Base-by-base conservation (phyloP, 495 filamentous ascomycete genomes). In the Daldinia childiae region DNA sequence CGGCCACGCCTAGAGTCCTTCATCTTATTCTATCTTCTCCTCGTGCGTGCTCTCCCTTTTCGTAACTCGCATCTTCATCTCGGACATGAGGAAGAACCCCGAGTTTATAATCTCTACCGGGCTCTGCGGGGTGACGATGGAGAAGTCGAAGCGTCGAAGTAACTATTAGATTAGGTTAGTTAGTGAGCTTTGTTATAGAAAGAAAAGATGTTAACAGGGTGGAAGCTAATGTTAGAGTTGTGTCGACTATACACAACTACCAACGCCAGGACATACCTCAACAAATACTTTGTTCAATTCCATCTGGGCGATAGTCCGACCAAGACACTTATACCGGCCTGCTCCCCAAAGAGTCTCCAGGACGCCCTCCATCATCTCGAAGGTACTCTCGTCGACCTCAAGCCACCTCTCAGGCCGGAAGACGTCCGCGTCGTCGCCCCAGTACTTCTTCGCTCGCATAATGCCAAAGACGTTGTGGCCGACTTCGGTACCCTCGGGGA, bases 261-360 rank as follows among this genome's bases (percentile, higher is more conserved):
- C 9, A 32, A 32, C 29, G 29, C 7, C 29, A 59, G 1, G 17
- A 77, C 79, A 43, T 59, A 87, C 84, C 82, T 89, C 86, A 34
- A 87, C 79, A 68, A 88, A 73, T 1, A 81, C 76, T 76, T 89
- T 90, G 56, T 85, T 83, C 41, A 87, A 72, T 73, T 87, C 74
- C 70, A 82, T 73, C 24, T 73, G 71, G 1, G 77, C 80, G 24
- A 84, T 72, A 4, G 32, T 50, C 51, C 78, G 77, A 21, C 83
- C 83, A 38, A 82, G 63, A 52, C 82, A 85, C 19, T 65, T 72
- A 60, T 77, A 84, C 56, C 78, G 72, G 1, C 82, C 80, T 34
- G 64, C 55, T 0, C 80, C 79, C 73, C 80, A 84, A 0, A 79
- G 58, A 0, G 80, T 68, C 34, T 79, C 79, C 3, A 75, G 4